Evolutionary conservation across 176 grass and related monocot species (phyloP), one percentile per base, ranked within the genome.

Genomic region (Phoenix roebelenii): DNA sequence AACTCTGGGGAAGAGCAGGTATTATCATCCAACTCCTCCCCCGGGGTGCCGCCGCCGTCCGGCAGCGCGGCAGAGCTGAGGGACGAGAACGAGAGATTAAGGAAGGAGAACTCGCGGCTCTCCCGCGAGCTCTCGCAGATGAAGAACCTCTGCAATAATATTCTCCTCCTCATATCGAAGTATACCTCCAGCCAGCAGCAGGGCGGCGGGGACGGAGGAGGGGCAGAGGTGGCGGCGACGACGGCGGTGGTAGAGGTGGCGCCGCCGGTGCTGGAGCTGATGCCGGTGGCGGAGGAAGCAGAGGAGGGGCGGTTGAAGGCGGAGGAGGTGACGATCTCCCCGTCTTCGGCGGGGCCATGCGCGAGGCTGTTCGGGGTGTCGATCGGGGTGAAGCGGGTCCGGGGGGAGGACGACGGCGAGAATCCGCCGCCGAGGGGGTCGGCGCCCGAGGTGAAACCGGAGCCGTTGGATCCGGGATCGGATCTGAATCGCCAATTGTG

Each of bases 1-100:
- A 65, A 65, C 63, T 65, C 63, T 15, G 63, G 49, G 49, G 63
- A 65, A 50, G 63, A 65, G 22, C 63, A 65, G 23, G 49, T 28
- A 1, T 19, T 65, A 15, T 65, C 49, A 7, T 26, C 63, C 16
- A 65, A 52, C 49, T 65, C 63, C 48, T 65, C 63, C 22, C 63
- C 63, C 6, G 63, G 49, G 48, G 9, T n/a, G 29, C 23, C 48
- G 22, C 15, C 60, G 1, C 7, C 39, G 23, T n/a, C 49, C 15
- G 25, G 63, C 63, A 39, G 49, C 18, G 23, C 48, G 49, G 22
- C 23, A 6, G 63, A 65, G 15, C 63, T 65, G 7, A 18, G 16
- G 49, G 63, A 52, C 22, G 63, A 65, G 49, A 65, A 65, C 63
- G 63, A 65, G 18, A 51, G 49, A 50, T 20, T 65, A 16, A 51